These are phyloP conservation scores for Ceratobasidium sp. DNA, from an alignment of 1,284 basidiomycete species.

Conservation along the genomic window DNA sequence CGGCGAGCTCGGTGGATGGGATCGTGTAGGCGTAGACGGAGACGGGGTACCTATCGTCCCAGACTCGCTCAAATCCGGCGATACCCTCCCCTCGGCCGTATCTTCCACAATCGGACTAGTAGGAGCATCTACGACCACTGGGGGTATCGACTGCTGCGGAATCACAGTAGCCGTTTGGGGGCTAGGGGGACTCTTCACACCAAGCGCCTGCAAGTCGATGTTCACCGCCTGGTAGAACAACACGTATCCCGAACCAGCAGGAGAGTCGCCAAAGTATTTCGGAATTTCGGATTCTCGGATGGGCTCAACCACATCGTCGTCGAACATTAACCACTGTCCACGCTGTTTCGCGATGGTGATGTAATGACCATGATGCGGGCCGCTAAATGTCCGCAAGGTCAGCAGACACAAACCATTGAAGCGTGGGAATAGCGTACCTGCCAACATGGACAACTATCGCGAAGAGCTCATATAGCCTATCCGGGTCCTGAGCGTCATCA, in stretches of 20 bases:
- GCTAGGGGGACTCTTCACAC: conserved; percentile 56
- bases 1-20: conserved; percentile 30
- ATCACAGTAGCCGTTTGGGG: conserved; percentile 48
- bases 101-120: background rate
- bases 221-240: conserved; percentile 97
- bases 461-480: conserved; percentile 91
- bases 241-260: conserved; percentile 89
- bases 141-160: conserved; percentile 11
- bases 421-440: conserved; percentile 68
- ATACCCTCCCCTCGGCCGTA: conserved; percentile 2
- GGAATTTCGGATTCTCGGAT: conserved; percentile 91
- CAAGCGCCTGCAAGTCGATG: conserved; percentile 75
- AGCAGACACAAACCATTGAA: conserved; percentile 16
- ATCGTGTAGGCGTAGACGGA: conserved; percentile 23
- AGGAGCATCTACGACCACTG: conserved; percentile 31
- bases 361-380: conserved; percentile 97
- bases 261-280: conserved; percentile 93
- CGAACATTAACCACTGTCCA: conserved; percentile 89
- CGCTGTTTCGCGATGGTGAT: conserved; percentile 91
- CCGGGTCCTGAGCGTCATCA: conserved; percentile 90
- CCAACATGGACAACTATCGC: conserved; percentile 98
- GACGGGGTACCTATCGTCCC: conserved; percentile 32
- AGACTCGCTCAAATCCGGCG: conserved; percentile 31
- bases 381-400: conserved; percentile 62
- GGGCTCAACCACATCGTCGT: conserved; percentile 90